Evolutionary conservation across 202 grass and related monocot genomes (phyloP).

Genomic region (Setaria viridis): DNA sequence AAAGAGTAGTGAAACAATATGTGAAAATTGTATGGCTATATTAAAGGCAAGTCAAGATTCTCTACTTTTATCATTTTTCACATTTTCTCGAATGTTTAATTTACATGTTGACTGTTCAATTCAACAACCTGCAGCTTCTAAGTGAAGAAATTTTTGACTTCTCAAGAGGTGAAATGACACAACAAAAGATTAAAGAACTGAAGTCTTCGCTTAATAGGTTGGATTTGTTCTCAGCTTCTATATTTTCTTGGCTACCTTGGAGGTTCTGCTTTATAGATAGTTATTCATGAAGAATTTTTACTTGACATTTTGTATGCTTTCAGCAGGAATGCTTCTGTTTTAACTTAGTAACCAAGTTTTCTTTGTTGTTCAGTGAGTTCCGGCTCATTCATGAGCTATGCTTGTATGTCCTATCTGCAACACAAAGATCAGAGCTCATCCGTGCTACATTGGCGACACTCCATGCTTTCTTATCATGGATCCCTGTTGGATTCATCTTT

Average conservation of each 20-base stretch:
- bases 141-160: constrained; percentile 99
- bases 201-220: constrained; percentile 99
- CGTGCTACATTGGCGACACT: constrained; percentile 96
- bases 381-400: constrained; percentile 98
- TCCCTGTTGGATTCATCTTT: constrained; percentile 96
- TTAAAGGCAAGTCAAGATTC: constrained; percentile 73
- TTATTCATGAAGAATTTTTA: constrained; percentile 1
- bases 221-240: constrained; percentile 36
- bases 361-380: constrained; percentile 81
- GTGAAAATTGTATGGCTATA: constrained; percentile 99
- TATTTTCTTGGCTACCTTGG: constrained; percentile 21
- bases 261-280: constrained; percentile 11
- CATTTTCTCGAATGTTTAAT: neutral
- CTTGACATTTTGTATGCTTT: neutral
- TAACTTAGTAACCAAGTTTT: constrained; percentile 29
- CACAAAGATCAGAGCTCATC: constrained; percentile 91
- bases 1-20: constrained; percentile 97
- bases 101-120: constrained; percentile 39
- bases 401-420: constrained; percentile 97
- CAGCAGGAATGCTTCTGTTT: neutral
- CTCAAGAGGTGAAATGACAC: constrained; percentile 99
- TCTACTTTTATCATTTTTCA: constrained; percentile 15
- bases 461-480: constrained; percentile 99
- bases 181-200: constrained; percentile 98
- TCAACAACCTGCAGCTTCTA: constrained; percentile 71